These are phyloP conservation scores for Kuraishia piskuri DNA, from an alignment of 805 yeast species.

Conservation along the genomic window DNA sequence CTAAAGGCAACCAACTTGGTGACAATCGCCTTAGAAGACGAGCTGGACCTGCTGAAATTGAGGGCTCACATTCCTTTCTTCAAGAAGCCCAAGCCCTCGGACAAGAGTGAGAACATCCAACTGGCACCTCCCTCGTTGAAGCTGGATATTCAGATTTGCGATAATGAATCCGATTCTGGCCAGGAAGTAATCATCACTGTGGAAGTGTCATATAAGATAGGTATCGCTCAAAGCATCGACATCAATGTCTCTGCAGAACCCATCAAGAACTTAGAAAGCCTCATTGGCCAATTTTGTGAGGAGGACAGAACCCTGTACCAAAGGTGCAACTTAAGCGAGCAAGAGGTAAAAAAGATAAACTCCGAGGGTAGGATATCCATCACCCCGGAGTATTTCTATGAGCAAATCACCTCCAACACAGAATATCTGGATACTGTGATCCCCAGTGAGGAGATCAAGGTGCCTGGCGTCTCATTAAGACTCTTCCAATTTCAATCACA, in stretches of 20 bases:
- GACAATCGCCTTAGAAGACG: background rate
- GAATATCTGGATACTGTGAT: constrained; percentile 8
- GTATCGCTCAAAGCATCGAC: background rate
- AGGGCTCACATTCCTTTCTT: background rate
- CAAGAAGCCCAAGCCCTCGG: background rate
- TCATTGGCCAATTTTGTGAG: background rate
- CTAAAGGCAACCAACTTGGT: background rate
- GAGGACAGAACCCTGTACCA: background rate
- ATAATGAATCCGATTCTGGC: too few relatives aligned
- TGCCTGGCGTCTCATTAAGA: constrained; percentile 34
- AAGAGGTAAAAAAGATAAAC: background rate
- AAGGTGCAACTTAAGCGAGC: background rate
- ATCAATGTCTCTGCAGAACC: background rate
- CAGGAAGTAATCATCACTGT: background rate
- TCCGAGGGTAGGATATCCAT: background rate
- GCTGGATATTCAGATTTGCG: too few relatives aligned
- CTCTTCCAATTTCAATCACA: constrained; percentile 43
- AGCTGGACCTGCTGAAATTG: background rate
- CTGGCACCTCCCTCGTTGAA: background rate
- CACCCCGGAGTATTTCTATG: constrained; percentile 30
- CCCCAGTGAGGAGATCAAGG: constrained; percentile 1
- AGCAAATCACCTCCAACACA: constrained; percentile 38
- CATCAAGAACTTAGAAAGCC: background rate
- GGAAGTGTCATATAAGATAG: background rate
- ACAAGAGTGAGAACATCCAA: background rate